These are phyloP conservation scores for Backusella westeae DNA, from an alignment of 192 early-diverging fungal genomes.

Conservation along the genomic window DNA sequence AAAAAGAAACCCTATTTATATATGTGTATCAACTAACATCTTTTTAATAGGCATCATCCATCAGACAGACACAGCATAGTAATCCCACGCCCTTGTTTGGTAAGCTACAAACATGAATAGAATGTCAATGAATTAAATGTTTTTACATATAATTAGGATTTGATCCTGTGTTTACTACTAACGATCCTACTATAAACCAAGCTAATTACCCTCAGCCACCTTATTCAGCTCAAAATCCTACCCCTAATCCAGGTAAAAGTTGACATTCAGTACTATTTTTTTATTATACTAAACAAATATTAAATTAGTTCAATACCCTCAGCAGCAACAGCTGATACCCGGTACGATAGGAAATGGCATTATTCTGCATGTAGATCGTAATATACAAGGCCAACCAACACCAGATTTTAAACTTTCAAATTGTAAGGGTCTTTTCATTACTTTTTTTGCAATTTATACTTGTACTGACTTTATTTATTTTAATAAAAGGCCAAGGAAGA, in stretches of 20 bases:
- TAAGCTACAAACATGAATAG: not conserved
- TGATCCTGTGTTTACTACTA: constrained; percentile 21
- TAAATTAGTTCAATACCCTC: constrained; percentile 15
- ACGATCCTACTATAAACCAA: constrained; percentile 8
- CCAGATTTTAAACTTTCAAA: constrained; percentile 50
- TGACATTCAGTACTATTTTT: not conserved
- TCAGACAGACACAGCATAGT: not conserved
- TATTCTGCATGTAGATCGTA: constrained; percentile 28
- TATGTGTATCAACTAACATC: not conserved
- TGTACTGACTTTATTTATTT: not conserved
- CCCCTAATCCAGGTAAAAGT: constrained; percentile 6
- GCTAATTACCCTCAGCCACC: constrained; percentile 35
- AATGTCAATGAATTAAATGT: not conserved
- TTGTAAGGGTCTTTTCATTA: constrained; percentile 26
- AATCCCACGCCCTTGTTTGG: constrained; percentile 9
- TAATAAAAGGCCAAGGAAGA: constrained; percentile 49
- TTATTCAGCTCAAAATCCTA: constrained; percentile 23
- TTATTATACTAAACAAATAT: not conserved
- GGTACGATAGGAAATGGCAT: not conserved
- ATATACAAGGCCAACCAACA: constrained; percentile 23
- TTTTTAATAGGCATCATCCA: not conserved
- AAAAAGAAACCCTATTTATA: not conserved
- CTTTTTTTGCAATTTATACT: not conserved
- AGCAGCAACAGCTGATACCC: not conserved
- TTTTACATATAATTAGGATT: not conserved